Evolutionary conservation across 257 asterid species (phyloP).

Genomic region (Nicotiana knightiana): DNA sequence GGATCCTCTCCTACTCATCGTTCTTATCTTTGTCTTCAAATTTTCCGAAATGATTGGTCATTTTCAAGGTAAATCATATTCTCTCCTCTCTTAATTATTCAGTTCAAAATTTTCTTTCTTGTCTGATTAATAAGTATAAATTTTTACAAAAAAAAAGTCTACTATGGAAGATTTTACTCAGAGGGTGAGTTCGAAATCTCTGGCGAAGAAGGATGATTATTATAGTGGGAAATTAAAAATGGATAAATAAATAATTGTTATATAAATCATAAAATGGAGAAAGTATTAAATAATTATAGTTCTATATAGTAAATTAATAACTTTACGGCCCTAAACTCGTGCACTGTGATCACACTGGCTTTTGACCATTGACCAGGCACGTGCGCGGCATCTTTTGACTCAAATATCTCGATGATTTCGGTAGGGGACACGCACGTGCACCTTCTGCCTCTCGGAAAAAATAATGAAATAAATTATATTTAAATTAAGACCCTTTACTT

Average conservation of each 20-base stretch:
- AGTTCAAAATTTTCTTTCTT: too few relatives aligned
- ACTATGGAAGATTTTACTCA: too few relatives aligned
- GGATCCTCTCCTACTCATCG: not conserved
- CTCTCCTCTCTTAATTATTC: too few relatives aligned
- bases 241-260: not conserved
- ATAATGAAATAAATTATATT: not conserved
- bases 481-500: not conserved
- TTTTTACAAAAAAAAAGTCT: too few relatives aligned
- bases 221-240: not conserved
- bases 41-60: not conserved
- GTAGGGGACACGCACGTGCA: slow-evolving; percentile 42
- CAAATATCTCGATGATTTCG: slow-evolving; percentile 42
- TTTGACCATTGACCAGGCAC: slow-evolving; percentile 72
- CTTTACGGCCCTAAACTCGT: slow-evolving; percentile 30
- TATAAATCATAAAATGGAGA: not conserved
- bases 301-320: not conserved
- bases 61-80: too few relatives aligned
- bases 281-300: not conserved
- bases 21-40: slow-evolving; percentile 19
- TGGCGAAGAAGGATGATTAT: too few relatives aligned
- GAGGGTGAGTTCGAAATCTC: too few relatives aligned
- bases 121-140: too few relatives aligned
- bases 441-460: not conserved
- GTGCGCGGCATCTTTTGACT: slow-evolving; percentile 79
- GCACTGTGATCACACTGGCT: slow-evolving; percentile 45